Evolutionary conservation across 2,329 filamentous ascomycete species (phyloP).

Genomic region (Coniella vitis): DNA sequence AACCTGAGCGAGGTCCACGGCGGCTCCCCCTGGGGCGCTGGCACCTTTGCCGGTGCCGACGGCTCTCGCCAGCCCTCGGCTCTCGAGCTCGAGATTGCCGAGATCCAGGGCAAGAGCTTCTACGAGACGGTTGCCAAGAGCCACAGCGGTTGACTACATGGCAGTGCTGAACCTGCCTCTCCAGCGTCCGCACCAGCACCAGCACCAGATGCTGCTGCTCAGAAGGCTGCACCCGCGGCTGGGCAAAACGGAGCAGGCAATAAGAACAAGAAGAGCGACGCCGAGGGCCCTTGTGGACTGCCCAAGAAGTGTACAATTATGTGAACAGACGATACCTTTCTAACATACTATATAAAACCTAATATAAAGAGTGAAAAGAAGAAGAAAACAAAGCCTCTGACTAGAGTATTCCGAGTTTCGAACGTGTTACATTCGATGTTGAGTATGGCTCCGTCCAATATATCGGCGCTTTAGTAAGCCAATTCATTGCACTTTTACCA

Average conservation of each 20-base stretch:
- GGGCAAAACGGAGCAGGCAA: constrained; percentile 16
- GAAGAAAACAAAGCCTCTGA: neutral
- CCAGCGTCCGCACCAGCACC: no score
- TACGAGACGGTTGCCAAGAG: constrained; percentile 66
- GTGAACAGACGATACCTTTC: constrained; percentile 30
- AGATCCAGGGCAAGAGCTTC: constrained; percentile 78
- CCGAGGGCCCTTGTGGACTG: constrained; percentile 69
- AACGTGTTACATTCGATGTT: no score
- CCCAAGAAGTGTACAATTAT: constrained; percentile 67
- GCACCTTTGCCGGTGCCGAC: constrained; percentile 74
- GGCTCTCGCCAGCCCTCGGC: constrained; percentile 74
- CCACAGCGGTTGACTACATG: constrained; percentile 72
- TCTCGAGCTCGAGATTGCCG: constrained; percentile 73
- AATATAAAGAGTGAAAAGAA: no score
- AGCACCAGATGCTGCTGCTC: constrained; percentile 18
- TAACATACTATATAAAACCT: neutral
- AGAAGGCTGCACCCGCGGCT: constrained; percentile 14
- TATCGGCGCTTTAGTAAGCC: no score
- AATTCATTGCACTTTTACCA: no score
- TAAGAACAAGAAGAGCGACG: constrained; percentile 28
- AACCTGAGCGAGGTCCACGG: constrained; percentile 77
- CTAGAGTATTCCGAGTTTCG: neutral
- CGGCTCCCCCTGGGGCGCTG: constrained; percentile 87
- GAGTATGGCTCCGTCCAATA: no score
- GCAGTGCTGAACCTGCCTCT: constrained; percentile 25